Evolutionary conservation across 495 filamentous ascomycete species (phyloP).

Genomic region (Achaetomiella virescens): DNA sequence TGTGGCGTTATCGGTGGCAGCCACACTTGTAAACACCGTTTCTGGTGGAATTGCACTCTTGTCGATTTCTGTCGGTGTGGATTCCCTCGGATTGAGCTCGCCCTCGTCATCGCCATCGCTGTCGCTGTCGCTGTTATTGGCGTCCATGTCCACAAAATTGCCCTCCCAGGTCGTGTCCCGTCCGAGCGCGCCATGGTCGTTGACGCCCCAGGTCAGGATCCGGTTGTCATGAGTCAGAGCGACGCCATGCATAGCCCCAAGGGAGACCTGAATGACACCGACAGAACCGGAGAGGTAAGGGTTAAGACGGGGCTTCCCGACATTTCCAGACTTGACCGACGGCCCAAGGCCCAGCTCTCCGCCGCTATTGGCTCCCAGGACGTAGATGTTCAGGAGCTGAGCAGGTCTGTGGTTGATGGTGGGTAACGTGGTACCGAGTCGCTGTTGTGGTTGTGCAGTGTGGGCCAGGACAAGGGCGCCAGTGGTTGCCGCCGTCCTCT

Average conservation of each 20-base stretch:
- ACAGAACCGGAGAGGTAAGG: neutral
- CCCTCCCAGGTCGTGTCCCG: constrained; percentile 52
- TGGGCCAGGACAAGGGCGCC: neutral
- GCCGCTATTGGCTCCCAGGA: constrained; percentile 15
- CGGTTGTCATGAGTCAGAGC: constrained; percentile 60
- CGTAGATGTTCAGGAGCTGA: constrained; percentile 10
- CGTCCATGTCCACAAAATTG: constrained; percentile 46
- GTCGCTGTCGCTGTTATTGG: constrained; percentile 28
- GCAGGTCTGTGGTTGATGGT: constrained; percentile 1
- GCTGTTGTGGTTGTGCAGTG: neutral
- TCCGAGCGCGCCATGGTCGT: constrained; percentile 61
- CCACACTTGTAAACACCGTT: constrained; percentile 52
- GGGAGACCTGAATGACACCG: constrained; percentile 55
- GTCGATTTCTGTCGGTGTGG: constrained; percentile 46
- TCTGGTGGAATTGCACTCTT: constrained; percentile 47
- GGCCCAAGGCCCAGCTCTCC: constrained; percentile 9
- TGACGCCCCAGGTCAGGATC: constrained; percentile 68
- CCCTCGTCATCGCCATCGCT: constrained; percentile 45
- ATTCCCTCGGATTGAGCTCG: constrained; percentile 51
- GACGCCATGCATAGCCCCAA: constrained; percentile 62
- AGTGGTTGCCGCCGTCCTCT: neutral
- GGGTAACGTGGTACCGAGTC: neutral
- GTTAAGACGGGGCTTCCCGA: constrained; percentile 4
- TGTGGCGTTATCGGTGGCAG: constrained; percentile 56
- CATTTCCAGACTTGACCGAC: constrained; percentile 1